These are phyloP conservation scores for Amphicarpaea edgeworthii DNA, from an alignment of 306 rosid species.

Conservation along the genomic window DNA sequence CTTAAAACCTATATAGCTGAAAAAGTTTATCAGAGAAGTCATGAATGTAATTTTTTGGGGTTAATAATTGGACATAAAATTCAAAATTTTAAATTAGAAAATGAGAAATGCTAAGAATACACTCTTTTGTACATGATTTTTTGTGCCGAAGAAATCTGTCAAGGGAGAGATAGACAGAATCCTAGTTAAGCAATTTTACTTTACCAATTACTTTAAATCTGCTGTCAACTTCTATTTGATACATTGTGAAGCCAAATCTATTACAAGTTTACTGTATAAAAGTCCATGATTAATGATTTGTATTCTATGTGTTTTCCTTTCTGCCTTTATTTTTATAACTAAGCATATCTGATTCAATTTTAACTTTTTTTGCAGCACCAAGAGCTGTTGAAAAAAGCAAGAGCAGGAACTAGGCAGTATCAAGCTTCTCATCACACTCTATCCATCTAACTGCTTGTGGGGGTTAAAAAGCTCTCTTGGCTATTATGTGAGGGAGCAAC, in stretches of 20 bases:
- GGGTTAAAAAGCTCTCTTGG: conserved; percentile 43
- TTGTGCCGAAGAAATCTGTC: background rate
- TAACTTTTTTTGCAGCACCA: conserved; percentile 65
- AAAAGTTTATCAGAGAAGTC: background rate
- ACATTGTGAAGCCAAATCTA: background rate
- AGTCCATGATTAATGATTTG: background rate
- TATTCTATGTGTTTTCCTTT: background rate
- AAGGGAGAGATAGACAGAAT: background rate
- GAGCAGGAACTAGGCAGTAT: conserved; percentile 59
- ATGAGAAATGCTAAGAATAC: background rate
- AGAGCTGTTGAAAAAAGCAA: conserved; percentile 75
- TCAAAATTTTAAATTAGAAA: background rate
- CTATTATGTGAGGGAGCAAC: conserved; percentile 22
- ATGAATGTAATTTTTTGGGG: background rate
- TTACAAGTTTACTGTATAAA: background rate
- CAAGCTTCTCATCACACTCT: conserved; percentile 22
- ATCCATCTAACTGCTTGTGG: conserved; percentile 48
- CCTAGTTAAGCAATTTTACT: background rate
- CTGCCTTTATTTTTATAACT: background rate
- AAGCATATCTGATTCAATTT: conserved; percentile 12
- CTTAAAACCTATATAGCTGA: background rate
- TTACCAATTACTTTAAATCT: background rate
- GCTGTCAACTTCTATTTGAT: conserved; percentile 1
- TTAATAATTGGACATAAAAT: background rate
- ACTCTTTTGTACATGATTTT: background rate